phyloP scores from a whole-genome alignment of 192 early-diverging fungal species.

The Backusella mclennaniae region DNA sequence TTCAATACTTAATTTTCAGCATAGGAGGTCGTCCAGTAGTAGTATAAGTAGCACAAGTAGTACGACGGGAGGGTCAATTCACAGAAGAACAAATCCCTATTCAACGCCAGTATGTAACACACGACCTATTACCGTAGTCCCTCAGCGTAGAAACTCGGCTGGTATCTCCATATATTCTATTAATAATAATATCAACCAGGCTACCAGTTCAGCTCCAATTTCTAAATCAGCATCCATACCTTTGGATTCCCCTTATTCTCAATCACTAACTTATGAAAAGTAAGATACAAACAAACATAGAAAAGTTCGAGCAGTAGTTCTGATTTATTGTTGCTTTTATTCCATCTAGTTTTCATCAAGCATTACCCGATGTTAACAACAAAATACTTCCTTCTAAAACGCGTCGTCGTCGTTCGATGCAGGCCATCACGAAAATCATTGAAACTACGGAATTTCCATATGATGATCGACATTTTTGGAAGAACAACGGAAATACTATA shows the following conservation, averaged over 20 bases:
- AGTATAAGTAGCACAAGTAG: conserved; percentile 15
- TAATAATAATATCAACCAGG: neutral
- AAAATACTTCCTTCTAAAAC: neutral
- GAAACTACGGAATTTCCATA: conserved; percentile 50
- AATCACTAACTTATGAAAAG: neutral
- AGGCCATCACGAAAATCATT: conserved; percentile 57
- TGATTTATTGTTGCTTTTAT: neutral
- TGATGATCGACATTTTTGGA: conserved; percentile 52
- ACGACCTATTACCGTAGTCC: neutral
- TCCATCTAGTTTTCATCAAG: neutral
- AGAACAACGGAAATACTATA: conserved; percentile 60
- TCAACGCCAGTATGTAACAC: neutral
- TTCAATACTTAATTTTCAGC: neutral
- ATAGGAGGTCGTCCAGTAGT: conserved; percentile 9
- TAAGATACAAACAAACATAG: neutral
- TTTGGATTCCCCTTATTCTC: neutral
- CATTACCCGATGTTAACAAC: conserved; percentile 2
- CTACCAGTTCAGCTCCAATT: neutral
- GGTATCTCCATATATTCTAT: neutral
- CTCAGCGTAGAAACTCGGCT: neutral
- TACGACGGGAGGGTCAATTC: conserved; percentile 1
- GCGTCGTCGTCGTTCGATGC: conserved; percentile 51
- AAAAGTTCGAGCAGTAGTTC: neutral
- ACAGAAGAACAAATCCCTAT: conserved; percentile 9
- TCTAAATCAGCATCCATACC: neutral